Evolutionary conservation across 2,329 filamentous ascomycete genomes (phyloP).

Genomic region (Penicillium glabrum): DNA sequence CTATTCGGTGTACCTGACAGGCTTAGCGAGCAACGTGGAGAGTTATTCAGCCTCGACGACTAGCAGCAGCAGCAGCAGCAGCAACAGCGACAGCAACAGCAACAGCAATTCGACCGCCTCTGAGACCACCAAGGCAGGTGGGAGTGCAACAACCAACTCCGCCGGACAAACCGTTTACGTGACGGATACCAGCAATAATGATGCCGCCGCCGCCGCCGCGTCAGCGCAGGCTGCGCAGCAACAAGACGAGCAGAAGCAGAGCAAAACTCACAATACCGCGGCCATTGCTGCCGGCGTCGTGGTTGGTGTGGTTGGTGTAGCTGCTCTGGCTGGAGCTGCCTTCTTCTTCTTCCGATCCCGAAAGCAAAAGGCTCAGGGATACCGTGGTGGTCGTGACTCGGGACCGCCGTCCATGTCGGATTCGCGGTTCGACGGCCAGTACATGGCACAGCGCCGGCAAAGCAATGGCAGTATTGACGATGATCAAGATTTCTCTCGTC

Average conservation of each 20-base stretch:
- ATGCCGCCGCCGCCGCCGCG: neutral
- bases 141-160: constrained; percentile 21
- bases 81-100: neutral
- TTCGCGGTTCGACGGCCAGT: constrained; percentile 77
- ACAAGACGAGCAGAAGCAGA: neutral
- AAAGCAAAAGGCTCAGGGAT: constrained; percentile 77
- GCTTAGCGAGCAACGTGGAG: constrained; percentile 41
- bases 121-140: constrained; percentile 3
- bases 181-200: constrained; percentile 29
- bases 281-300: constrained; percentile 87
- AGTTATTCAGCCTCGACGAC: constrained; percentile 27
- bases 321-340: constrained; percentile 64
- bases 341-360: constrained; percentile 75
- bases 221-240: neutral
- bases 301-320: constrained; percentile 72
- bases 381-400: constrained; percentile 70
- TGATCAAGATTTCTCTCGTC: constrained; percentile 93
- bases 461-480: constrained; percentile 97
- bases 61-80: constrained; percentile 17
- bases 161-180: constrained; percentile 36
- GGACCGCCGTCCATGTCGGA: constrained; percentile 72
- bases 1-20: constrained; percentile 55
- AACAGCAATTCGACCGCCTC: constrained; percentile 5
- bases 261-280: constrained; percentile 62
- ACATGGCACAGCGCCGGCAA: constrained; percentile 78